Evolutionary conservation across 2,329 filamentous ascomycete species (phyloP), one percentile per base, ranked within the genome.

Genomic region (Trichoderma harzianum): DNA sequence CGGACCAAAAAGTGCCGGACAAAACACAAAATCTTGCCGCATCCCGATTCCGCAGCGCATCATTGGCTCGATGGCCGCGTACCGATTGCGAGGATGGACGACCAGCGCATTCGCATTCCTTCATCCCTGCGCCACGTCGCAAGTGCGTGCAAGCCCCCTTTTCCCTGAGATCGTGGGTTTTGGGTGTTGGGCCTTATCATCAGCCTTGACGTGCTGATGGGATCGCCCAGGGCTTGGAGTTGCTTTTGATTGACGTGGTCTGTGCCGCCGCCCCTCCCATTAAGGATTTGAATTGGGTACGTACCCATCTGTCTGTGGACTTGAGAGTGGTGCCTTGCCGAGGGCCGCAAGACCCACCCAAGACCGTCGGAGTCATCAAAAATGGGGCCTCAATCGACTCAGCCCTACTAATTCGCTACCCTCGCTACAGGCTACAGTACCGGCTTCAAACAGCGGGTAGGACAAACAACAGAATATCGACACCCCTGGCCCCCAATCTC

Each of bases 221-320:
- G 66, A 53, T 69, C 66, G 39, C 32, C 10, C 8, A 16, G 66
- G 21, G 21, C 18, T 21, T 61, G 36, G 16, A 21, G 57, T 16
- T 58, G 12, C 28, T 11, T 61, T 51, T 60, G 53, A 47, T 61
- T 62, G 39, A 51, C 36, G 30, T 69, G 66, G 57, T 62, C 66
- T 69, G 66, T 69, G 66, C 66, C 66, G 34, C n/a, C 39, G 66
- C 64, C 64, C 64, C 64, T 67, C 64, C 34, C 32, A 69, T 69
- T 61, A 61, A 69, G 55, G 55, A 57, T 57, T 18, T 11, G 53
- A n/a, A 28, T 32, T 30, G n/a, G 30, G 30, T 30, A 60, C 18
- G 55, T 30, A 34, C 21, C 8, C 32, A 12, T 14, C 12, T 34
- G 32, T 34, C 32, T 34, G 32, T 34, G 32, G 32, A 34, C 32